These are phyloP conservation scores for Cryptosporidium ryanae DNA, from an alignment of 169 alveolate genomes.

Conservation along the genomic window DNA sequence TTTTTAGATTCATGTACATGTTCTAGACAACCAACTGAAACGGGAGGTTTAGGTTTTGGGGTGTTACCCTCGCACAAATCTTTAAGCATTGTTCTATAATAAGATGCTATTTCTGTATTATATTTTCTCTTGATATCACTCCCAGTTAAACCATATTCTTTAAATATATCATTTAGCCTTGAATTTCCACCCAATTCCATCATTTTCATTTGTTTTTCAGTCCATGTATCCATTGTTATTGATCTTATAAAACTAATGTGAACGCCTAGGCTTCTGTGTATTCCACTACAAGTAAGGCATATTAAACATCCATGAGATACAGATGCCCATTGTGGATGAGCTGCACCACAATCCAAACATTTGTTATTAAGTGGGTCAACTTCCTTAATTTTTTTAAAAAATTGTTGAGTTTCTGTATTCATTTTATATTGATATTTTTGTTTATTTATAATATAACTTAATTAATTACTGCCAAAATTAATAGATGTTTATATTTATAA, in stretches of 20 bases:
- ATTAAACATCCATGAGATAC: constrained; percentile 94
- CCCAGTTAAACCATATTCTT: constrained; percentile 74
- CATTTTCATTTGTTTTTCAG: constrained; percentile 87
- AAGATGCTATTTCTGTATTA: constrained; percentile 76
- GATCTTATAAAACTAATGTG: constrained; percentile 93
- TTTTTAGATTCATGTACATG: constrained; percentile 15
- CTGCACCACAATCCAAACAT: constrained; percentile 88
- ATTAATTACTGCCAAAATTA: too few relatives aligned
- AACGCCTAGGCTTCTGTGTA: constrained; percentile 92
- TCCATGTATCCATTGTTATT: constrained; percentile 94
- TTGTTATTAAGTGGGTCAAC: constrained; percentile 64
- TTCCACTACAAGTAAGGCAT: constrained; percentile 94
- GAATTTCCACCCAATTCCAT: constrained; percentile 90
- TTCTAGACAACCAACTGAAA: constrained; percentile 40
- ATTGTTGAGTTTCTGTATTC: constrained; percentile 63
- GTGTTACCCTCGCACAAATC: constrained; percentile 74
- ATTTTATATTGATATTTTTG: neutral
- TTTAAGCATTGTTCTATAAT: constrained; percentile 77
- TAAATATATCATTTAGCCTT: constrained; percentile 80
- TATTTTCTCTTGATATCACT: constrained; percentile 73
- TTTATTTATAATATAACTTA: too few relatives aligned
- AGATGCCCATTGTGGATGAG: constrained; percentile 96
- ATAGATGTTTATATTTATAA: too few relatives aligned
- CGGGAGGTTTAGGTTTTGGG: constrained; percentile 51
- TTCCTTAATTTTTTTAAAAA: constrained; percentile 55